Evolutionary conservation across 2,329 filamentous ascomycete species (phyloP).

Genomic region (Fusarium udum): DNA sequence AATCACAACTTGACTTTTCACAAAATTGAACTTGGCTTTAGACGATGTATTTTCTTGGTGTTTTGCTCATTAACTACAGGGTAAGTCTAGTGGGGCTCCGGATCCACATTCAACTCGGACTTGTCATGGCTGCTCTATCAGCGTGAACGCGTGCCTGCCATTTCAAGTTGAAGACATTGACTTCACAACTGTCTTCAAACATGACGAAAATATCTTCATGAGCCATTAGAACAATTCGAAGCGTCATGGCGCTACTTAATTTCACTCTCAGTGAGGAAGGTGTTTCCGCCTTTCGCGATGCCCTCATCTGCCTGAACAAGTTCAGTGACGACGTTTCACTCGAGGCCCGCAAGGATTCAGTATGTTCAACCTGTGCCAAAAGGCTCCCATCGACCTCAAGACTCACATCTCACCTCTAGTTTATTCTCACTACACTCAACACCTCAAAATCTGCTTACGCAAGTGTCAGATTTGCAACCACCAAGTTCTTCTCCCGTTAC

Average conservation of each 20-base stretch:
- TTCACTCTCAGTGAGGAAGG: constrained; percentile 81
- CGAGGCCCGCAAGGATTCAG: constrained; percentile 75
- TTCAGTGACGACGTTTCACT: constrained; percentile 83
- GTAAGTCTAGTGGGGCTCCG: background rate
- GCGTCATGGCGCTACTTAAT: constrained; percentile 67
- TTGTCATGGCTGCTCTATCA: background rate
- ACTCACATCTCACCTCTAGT: constrained; percentile 54
- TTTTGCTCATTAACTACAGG: constrained; percentile 3
- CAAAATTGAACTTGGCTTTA: background rate
- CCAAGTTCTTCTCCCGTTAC: constrained; percentile 78
- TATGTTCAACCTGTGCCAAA: constrained; percentile 45
- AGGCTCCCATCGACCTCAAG: too few relatives aligned
- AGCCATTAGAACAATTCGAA: background rate
- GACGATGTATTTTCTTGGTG: background rate
- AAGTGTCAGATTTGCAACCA: constrained; percentile 73
- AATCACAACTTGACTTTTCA: constrained; percentile 8
- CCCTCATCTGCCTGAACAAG: constrained; percentile 77
- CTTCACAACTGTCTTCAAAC: background rate
- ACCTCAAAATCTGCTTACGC: constrained; percentile 84
- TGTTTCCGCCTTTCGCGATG: constrained; percentile 75
- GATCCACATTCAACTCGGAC: background rate
- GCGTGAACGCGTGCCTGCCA: background rate
- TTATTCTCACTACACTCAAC: constrained; percentile 79
- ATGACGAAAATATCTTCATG: background rate
- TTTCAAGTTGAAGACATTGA: background rate